These are phyloP conservation scores for Argentina anserina DNA, from an alignment of 306 rosid species.

Conservation along the genomic window DNA sequence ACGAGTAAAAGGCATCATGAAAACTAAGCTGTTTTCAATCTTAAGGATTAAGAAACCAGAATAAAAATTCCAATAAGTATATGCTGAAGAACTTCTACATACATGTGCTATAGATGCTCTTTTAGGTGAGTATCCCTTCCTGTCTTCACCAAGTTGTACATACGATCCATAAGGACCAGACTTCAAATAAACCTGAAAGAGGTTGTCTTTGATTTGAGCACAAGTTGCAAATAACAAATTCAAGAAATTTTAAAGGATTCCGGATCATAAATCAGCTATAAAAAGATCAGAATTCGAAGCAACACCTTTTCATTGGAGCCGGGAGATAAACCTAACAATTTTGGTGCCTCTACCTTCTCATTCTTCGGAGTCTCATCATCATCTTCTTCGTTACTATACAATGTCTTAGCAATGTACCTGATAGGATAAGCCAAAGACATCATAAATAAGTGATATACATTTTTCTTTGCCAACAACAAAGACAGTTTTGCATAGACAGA, in stretches of 20 bases:
- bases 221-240: slow-evolving; percentile 18
- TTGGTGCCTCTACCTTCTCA: slow-evolving; percentile 59
- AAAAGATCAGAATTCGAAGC: slow-evolving; percentile 12
- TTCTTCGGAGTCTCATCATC: slow-evolving; percentile 39
- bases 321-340: slow-evolving; percentile 61
- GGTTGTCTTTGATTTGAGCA: slow-evolving; percentile 7
- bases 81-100: slow-evolving; percentile 22
- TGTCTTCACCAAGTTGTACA: slow-evolving; percentile 94
- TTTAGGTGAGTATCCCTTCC: slow-evolving; percentile 66
- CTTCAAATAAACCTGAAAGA: slow-evolving; percentile 76
- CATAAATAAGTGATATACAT: not conserved
- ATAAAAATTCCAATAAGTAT: not conserved
- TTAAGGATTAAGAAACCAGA: not conserved
- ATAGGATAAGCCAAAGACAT: slow-evolving; percentile 31
- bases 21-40: not conserved
- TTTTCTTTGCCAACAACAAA: not conserved
- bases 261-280: slow-evolving; percentile 5
- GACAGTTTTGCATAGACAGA: not conserved
- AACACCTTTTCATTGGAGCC: slow-evolving; percentile 72
- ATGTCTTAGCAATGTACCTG: slow-evolving; percentile 86
- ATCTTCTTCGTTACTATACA: slow-evolving; percentile 65
- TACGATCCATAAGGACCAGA: slow-evolving; percentile 83
- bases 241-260: slow-evolving; percentile 20
- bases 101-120: slow-evolving; percentile 79
- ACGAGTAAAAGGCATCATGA: slow-evolving; percentile 20